phyloP scores from a whole-genome alignment of 306 rosid species.

The Rubus idaeus region DNA sequence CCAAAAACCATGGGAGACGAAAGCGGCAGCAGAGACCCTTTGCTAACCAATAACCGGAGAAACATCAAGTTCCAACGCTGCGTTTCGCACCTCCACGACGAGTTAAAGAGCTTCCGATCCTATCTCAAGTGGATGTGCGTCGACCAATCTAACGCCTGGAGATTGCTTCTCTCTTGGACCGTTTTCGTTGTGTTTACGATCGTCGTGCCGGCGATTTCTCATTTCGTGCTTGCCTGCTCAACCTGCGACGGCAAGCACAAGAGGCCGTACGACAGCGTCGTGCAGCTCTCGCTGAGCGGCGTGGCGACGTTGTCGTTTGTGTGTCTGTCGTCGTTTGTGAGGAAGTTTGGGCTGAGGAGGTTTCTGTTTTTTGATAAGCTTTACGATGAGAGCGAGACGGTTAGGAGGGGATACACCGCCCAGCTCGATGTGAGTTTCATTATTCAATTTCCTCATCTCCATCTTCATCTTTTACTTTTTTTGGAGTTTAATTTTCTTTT shows the following conservation, averaged over 20 bases:
- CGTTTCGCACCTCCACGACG: conserved; percentile 59
- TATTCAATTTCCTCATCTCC: not conserved
- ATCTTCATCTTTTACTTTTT: too few species aligned
- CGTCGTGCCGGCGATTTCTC: conserved; percentile 61
- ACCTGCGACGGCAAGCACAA: conserved; percentile 63
- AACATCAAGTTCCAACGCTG: conserved; percentile 37
- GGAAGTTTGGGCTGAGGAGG: conserved; percentile 57
- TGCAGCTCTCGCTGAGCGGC: conserved; percentile 70
- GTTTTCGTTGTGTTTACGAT: conserved; percentile 57
- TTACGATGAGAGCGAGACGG: conserved; percentile 75
- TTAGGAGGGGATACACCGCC: conserved; percentile 56
- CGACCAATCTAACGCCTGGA: conserved; percentile 66
- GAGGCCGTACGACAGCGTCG: conserved; percentile 63
- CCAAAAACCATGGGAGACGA: conserved; percentile 25
- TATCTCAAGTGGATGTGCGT: conserved; percentile 92
- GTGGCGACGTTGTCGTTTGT: conserved; percentile 67
- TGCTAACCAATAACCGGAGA: conserved; percentile 15
- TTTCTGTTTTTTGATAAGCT: conserved; percentile 85
- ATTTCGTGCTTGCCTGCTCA: conserved; percentile 61
- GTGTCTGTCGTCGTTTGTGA: conserved; percentile 60
- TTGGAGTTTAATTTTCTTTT: too few species aligned
- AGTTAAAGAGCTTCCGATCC: conserved; percentile 65
- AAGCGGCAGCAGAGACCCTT: conserved; percentile 22
- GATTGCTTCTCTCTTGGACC: conserved; percentile 65
- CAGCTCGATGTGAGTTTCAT: conserved; percentile 62